Percentiles rank a stretch among this genome's conserved stretches.
These are phyloP conservation scores for Candida succiphila DNA, from an alignment of 805 yeast genomes.

Conservation along the genomic window DNA sequence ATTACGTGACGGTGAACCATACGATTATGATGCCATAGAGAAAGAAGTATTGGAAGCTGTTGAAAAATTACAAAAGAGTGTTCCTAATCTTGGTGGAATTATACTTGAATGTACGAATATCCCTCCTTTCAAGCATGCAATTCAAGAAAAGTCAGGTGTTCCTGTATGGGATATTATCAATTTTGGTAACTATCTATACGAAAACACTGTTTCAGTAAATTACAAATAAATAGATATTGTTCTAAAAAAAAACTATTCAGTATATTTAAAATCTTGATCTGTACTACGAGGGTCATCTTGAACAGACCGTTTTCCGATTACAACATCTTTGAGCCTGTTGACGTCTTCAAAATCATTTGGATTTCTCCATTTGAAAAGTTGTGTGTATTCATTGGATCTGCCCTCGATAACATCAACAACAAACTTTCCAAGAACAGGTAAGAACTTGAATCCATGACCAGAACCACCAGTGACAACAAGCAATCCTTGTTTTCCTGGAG, in stretches of 20 bases:
- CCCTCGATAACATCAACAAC: slow-evolving; percentile 24
- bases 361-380: slow-evolving; percentile 24
- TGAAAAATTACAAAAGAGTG: slow-evolving; percentile 7
- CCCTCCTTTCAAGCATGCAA: slow-evolving; percentile 19
- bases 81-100: slow-evolving; percentile 15
- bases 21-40: slow-evolving; percentile 14
- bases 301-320: slow-evolving; percentile 10
- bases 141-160: slow-evolving; percentile 14
- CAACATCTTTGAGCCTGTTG: slow-evolving; percentile 18
- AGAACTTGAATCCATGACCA: slow-evolving; percentile 26
- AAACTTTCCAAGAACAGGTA: slow-evolving; percentile 22
- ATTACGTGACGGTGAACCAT: slow-evolving; percentile 14
- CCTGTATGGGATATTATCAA: slow-evolving; percentile 22
- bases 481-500: slow-evolving; percentile 18
- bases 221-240: background rate
- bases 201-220: background rate
- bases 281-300: slow-evolving; percentile 11
- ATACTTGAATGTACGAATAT: slow-evolving; percentile 24
- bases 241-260: background rate
- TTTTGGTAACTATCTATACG: slow-evolving; percentile 19
- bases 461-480: slow-evolving; percentile 26
- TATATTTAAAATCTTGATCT: slow-evolving; percentile 15
- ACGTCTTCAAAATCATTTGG: slow-evolving; percentile 16
- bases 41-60: slow-evolving; percentile 16
- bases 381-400: slow-evolving; percentile 18